phyloP scores from a whole-genome alignment of 2,329 filamentous ascomycete genomes.

The Colletotrichum higginsianum region DNA sequence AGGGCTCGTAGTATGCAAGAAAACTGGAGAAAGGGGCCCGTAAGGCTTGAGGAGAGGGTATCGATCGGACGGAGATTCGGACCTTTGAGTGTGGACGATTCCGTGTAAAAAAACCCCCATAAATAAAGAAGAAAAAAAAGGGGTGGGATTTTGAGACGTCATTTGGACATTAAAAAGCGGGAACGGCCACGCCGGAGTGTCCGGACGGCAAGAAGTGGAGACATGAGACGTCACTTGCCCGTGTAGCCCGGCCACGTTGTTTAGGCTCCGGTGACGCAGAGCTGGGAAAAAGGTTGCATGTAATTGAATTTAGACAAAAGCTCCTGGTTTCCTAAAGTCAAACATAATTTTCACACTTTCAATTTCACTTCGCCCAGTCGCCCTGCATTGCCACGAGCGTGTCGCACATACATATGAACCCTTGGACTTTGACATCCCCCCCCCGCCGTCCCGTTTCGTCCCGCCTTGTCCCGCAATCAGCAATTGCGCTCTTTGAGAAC shows the following conservation, averaged over 20 bases:
- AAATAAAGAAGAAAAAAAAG: not conserved
- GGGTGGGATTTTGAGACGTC: constrained; percentile 11
- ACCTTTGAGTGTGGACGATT: not conserved
- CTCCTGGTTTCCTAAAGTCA: not conserved
- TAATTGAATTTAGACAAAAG: not conserved
- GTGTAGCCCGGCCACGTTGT: not conserved
- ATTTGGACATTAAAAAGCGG: constrained; percentile 25
- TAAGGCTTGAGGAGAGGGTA: not conserved
- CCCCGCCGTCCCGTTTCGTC: not conserved
- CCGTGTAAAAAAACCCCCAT: constrained; percentile 1
- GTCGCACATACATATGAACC: not conserved
- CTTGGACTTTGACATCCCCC: not conserved
- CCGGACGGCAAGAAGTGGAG: constrained; percentile 18
- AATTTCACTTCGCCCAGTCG: not conserved
- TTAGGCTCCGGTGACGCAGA: constrained; percentile 17
- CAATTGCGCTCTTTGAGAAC: constrained; percentile 20
- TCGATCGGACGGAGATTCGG: constrained; percentile 6
- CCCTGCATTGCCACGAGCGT: not conserved
- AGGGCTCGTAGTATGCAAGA: not conserved
- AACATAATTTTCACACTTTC: not conserved
- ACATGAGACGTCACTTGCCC: constrained; percentile 17
- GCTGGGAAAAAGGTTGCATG: constrained; percentile 9
- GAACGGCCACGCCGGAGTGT: constrained; percentile 3
- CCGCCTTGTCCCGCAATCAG: constrained; percentile 8
- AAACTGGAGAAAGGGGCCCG: not conserved